Base-by-base conservation (phyloP, 371 early-diverging fungal genomes). In the Mortierella sp. region DNA sequence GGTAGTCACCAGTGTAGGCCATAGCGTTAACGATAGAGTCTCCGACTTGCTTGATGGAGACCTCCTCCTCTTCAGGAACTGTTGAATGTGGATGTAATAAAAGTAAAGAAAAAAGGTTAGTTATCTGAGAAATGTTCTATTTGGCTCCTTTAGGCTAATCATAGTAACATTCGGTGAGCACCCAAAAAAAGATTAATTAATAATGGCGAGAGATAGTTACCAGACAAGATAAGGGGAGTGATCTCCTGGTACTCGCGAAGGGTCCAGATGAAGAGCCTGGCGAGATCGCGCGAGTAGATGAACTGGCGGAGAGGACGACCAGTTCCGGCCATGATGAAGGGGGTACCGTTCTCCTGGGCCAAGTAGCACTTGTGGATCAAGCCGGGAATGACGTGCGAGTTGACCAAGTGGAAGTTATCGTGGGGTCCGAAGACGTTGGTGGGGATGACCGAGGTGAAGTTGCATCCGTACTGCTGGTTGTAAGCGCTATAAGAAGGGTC, bases 231-330 rank as follows among this genome's bases (percentile, higher is more conserved):
- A 74, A 97, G 93, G 58, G 97, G 97, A 50, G 94, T 95, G 75
- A 95, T 93, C 84, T 94, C 94, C 60, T 93, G 74, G 88, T 97
- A 97, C 84, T 96, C 95, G 80, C 96, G 89, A 78, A 97, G 90
- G 52, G 90, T 89, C 97, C 97, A 97, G 76, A 97, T 90, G 80
- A 96, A 94, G 78, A 97, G 92, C 88, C 91, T 93, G 78, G 96
- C 97, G 73, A 97, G 90, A 91, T 97, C 97, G 52, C 93, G 91
- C 38, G 96, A 95, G 88, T 94, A 97, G 78, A 96, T 96, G 90
- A 97, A 97, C 84, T 97, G 97, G 57, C 97, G 94, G 63, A 96
- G 93, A 73, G 97, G 97, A 76, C 92, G 92, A 74, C 97, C 97
- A 54, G 93, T 93, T 77, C 97, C 97, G 73, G 93, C 86, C 79